Conservation (phyloP, 176 grass and related monocot genomes). For the Phyllostachys edulis region DNA sequence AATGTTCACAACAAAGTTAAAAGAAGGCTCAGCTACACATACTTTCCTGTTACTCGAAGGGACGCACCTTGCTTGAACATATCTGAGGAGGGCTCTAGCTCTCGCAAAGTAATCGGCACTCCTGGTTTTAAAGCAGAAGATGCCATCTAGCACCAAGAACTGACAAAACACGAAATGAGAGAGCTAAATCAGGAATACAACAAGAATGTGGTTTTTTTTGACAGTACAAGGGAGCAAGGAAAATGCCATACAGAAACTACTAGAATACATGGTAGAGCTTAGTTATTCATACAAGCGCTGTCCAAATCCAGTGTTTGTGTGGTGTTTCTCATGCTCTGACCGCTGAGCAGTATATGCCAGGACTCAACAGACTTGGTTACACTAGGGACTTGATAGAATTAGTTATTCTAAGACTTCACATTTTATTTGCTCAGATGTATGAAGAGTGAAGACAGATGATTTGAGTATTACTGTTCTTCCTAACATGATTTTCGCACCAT, state of each 20-base stretch:
- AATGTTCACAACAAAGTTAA: background rate
- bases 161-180: background rate
- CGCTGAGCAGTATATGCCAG: background rate
- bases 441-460: background rate
- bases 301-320: background rate
- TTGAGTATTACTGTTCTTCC: background rate
- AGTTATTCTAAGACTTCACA: background rate
- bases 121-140: conserved; percentile 58
- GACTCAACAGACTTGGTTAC: background rate
- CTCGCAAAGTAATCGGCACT: conserved; percentile 58
- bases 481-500: background rate
- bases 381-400: background rate
- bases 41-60: conserved; percentile 80
- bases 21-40: background rate
- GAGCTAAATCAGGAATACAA: background rate
- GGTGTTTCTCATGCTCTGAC: background rate
- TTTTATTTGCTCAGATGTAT: background rate
- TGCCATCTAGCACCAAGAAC: conserved; percentile 36
- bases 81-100: conserved; percentile 61
- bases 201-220: background rate
- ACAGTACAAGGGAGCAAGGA: background rate
- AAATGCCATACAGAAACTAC: background rate
- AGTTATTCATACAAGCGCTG: background rate
- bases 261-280: background rate
- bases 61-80: conserved; percentile 73